These are phyloP conservation scores for Pisolithus orientalis DNA, from an alignment of 768 basidiomycete species.

Conservation along the genomic window DNA sequence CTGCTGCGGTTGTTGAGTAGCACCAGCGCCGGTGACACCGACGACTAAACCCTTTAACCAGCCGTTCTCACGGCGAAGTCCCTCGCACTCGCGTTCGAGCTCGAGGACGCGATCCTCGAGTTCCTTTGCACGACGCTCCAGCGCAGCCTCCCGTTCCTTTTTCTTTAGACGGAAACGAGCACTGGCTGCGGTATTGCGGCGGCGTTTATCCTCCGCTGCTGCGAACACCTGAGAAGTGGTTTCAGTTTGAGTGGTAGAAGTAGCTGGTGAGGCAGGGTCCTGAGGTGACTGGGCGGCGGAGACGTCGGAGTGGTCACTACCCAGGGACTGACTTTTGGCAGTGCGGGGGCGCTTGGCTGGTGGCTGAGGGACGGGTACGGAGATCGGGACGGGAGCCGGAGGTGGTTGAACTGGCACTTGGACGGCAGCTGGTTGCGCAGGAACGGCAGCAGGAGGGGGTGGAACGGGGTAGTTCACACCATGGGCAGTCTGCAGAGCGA, in stretches of 20 bases:
- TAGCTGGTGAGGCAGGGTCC: slow-evolving; percentile 11
- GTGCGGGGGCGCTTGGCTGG: slow-evolving; percentile 52
- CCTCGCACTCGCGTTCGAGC: slow-evolving; percentile 89
- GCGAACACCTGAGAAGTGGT: slow-evolving; percentile 28
- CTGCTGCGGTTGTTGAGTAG: slow-evolving; percentile 25
- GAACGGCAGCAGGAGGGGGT: slow-evolving; percentile 11
- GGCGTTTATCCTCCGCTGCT: slow-evolving; percentile 83
- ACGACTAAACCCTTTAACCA: slow-evolving; percentile 91
- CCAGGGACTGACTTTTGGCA: slow-evolving; percentile 42
- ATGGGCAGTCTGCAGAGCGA: slow-evolving; percentile 51
- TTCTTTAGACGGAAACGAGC: slow-evolving; percentile 94
- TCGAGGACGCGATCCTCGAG: slow-evolving; percentile 72
- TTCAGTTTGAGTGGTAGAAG: slow-evolving; percentile 1
- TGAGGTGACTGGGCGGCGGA: slow-evolving; percentile 25
- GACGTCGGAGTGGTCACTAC: slow-evolving; percentile 7
- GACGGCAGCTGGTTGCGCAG: slow-evolving; percentile 7
- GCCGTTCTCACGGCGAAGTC: slow-evolving; percentile 80
- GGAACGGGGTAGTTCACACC: slow-evolving; percentile 16
- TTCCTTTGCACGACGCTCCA: slow-evolving; percentile 82
- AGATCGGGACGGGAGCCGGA: slow-evolving; percentile 2
- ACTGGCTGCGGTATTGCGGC: slow-evolving; percentile 87
- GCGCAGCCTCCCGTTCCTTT: slow-evolving; percentile 88
- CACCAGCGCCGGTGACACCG: slow-evolving; percentile 71
- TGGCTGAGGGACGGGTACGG: slow-evolving; percentile 20
- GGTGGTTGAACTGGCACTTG: not conserved